phyloP scores from a whole-genome alignment of 257 asterid species.

The Lycium barbarum region DNA sequence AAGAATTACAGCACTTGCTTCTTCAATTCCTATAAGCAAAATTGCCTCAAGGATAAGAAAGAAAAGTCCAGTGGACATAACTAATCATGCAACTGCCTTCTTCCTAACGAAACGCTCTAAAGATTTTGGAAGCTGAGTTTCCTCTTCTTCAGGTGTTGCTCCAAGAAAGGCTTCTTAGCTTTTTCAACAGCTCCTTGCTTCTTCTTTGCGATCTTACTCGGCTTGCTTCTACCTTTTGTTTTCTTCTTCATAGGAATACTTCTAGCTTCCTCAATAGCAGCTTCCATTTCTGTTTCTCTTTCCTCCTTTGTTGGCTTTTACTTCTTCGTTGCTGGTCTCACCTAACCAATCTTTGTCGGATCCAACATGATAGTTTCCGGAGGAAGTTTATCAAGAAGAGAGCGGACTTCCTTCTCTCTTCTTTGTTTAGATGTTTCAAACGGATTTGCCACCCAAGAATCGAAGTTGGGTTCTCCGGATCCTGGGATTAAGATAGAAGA shows the following conservation, averaged over 20 bases:
- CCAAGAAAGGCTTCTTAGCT: conserved; percentile 72
- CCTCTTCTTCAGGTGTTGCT: conserved; percentile 60
- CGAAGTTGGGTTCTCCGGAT: conserved; percentile 94
- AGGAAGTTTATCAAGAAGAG: conserved; percentile 93
- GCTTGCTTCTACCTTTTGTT: conserved; percentile 90
- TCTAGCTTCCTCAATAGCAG: conserved; percentile 72
- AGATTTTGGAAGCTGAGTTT: conserved; percentile 63
- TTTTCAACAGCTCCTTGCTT: conserved; percentile 66
- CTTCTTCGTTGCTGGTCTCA: conserved; percentile 61
- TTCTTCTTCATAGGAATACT: conserved; percentile 60
- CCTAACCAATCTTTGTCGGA: conserved; percentile 86
- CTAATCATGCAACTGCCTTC: conserved; percentile 43
- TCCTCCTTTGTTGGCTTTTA: conserved; percentile 59
- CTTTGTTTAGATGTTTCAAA: conserved; percentile 86
- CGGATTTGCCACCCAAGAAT: conserved; percentile 88
- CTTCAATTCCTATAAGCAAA: conserved; percentile 17
- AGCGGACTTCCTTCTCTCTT: conserved; percentile 77
- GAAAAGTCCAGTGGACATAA: neutral
- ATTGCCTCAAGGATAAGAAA: neutral
- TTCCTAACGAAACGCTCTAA: conserved; percentile 69
- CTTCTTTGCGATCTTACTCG: conserved; percentile 77
- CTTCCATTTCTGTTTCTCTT: conserved; percentile 64
- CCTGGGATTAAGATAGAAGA: conserved; percentile 69
- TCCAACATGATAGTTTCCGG: conserved; percentile 97
- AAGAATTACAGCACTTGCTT: conserved; percentile 10